Conservation (phyloP, 306 rosid species). For the Fragaria vesca region DNA sequence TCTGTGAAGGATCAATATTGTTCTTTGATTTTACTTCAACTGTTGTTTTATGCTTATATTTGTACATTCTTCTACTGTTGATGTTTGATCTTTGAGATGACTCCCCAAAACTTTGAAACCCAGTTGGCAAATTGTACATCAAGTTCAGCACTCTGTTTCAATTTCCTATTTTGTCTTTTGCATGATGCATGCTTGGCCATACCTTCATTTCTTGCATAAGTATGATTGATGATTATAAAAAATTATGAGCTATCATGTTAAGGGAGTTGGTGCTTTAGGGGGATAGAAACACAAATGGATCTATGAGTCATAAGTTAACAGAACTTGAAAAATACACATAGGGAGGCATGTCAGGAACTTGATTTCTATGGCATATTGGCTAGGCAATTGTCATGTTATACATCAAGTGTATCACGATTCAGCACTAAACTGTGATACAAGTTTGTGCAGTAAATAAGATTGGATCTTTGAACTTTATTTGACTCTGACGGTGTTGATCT, state of each 20-base stretch:
- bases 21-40: background rate
- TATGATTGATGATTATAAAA: background rate
- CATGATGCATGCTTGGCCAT: background rate
- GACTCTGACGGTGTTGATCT: conserved; percentile 11
- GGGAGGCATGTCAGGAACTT: background rate
- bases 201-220: background rate
- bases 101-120: background rate
- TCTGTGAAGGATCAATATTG: background rate
- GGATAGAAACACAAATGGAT: background rate
- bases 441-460: background rate
- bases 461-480: conserved; percentile 1
- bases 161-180: conserved; percentile 7
- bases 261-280: background rate
- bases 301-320: background rate
- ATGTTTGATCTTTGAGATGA: conserved; percentile 2
- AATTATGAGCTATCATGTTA: background rate
- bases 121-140: background rate
- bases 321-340: background rate
- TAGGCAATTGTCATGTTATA: background rate
- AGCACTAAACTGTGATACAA: background rate
- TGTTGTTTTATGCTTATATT: background rate
- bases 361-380: conserved; percentile 2
- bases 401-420: background rate
- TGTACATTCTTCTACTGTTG: background rate
- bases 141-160: background rate